Conservation (phyloP, 2,329 filamentous ascomycete species). For the Ophidiomyces ophidiicola region DNA sequence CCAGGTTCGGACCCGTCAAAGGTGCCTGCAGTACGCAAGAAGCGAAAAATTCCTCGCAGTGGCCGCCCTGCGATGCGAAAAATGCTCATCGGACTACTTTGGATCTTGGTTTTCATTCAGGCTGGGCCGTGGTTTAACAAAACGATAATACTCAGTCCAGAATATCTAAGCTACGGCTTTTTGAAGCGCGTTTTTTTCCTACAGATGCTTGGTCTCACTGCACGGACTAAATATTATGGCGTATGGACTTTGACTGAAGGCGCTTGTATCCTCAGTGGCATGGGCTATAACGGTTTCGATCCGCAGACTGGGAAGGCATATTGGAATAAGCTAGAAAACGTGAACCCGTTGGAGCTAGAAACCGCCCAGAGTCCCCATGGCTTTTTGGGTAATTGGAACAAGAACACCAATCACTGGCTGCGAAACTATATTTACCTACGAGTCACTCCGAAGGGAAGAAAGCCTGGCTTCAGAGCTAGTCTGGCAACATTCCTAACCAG, state of each 20-base stretch:
- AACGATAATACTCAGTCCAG: slow-evolving; percentile 50
- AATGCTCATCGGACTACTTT: slow-evolving; percentile 57
- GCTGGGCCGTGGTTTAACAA: slow-evolving; percentile 56
- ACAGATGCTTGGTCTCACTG: slow-evolving; percentile 70
- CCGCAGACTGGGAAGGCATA: slow-evolving; percentile 69
- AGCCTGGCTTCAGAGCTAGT: slow-evolving; percentile 89
- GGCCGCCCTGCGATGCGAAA: slow-evolving; percentile 74
- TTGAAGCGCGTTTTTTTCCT: slow-evolving; percentile 62
- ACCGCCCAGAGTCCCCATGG: slow-evolving; percentile 84
- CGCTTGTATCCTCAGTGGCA: slow-evolving; percentile 80
- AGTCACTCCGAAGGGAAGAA: slow-evolving; percentile 88
- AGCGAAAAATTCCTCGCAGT: slow-evolving; percentile 83
- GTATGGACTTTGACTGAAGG: slow-evolving; percentile 92
- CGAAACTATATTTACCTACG: slow-evolving; percentile 91
- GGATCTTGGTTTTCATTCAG: slow-evolving; percentile 68
- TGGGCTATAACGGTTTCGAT: slow-evolving; percentile 91
- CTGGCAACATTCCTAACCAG: slow-evolving; percentile 89
- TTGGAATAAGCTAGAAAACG: slow-evolving; percentile 85
- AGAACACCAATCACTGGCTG: slow-evolving; percentile 96
- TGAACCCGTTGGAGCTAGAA: slow-evolving; percentile 75
- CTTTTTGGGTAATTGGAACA: slow-evolving; percentile 91
- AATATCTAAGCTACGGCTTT: slow-evolving; percentile 57
- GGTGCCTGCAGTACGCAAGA: slow-evolving; percentile 73
- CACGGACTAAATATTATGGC: slow-evolving; percentile 88
- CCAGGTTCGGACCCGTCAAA: slow-evolving; percentile 70